Conservation (phyloP, 2,329 filamentous ascomycete genomes). For the Bertia moriformis region DNA sequence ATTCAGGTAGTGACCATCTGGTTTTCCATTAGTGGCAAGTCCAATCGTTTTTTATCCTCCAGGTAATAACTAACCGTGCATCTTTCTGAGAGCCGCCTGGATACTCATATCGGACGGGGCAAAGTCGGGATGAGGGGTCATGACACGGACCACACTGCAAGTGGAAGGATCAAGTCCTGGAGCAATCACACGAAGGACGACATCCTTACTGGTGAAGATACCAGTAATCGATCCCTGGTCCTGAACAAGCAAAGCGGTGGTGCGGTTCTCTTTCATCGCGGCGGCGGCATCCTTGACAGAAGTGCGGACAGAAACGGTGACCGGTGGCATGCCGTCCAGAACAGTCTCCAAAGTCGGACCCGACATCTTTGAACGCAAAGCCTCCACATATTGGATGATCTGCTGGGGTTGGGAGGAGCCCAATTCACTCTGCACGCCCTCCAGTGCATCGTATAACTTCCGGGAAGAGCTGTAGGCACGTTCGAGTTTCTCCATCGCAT, state of each 20-base stretch:
- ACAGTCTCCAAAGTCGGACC: conserved; percentile 92
- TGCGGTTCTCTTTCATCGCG: conserved; percentile 98
- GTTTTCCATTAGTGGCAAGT: too few relatives aligned
- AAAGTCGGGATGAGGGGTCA: conserved; percentile 98
- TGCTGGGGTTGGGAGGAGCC: conserved; percentile 93
- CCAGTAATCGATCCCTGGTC: conserved; percentile 95
- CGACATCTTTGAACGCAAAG: conserved; percentile 89
- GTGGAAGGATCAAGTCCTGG: conserved; percentile 85
- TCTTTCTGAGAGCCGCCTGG: conserved; percentile 91
- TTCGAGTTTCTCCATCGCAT: conserved; percentile 99
- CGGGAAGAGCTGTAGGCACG: conserved; percentile 95
- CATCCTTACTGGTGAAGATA: conserved; percentile 99
- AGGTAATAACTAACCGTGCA: conserved; percentile 73
- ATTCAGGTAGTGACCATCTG: conserved; percentile 96
- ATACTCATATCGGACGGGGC: conserved; percentile 98
- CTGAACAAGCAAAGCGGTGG: conserved; percentile 87
- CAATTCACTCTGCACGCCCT: conserved; percentile 93
- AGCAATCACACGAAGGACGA: conserved; percentile 92
- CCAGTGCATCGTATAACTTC: conserved; percentile 90
- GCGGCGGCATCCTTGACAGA: conserved; percentile 91
- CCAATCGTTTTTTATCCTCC: too few relatives aligned
- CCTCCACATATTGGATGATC: conserved; percentile 97
- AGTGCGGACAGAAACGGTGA: conserved; percentile 87
- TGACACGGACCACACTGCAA: conserved; percentile 95
- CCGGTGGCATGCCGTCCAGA: conserved; percentile 77